Base-by-base conservation (phyloP, 2,329 filamentous ascomycete species). In the Aspergillus novofumigatus region DNA sequence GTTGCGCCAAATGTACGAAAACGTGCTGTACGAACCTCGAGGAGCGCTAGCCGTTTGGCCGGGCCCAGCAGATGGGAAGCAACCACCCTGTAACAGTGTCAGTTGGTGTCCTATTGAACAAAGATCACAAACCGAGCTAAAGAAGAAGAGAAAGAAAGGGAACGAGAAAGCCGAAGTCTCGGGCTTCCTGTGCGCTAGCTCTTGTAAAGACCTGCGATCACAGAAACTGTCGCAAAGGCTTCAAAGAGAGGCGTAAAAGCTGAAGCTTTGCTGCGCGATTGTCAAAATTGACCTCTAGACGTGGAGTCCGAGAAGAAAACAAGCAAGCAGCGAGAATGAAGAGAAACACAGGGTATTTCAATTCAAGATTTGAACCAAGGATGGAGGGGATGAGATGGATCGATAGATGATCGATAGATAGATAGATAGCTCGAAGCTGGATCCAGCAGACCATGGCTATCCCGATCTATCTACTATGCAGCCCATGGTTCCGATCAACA, bases 1-100 rank as follows among this genome's bases (percentile, higher is more conserved):
- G 49, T 35, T 58, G 57, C 56, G 55, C 53, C 49, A 54, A 50
- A 44, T 49, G 29, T 48, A 48, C 52, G 54, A 50, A 53, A 52
- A 35, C 41, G 44, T 28, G 45, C 42, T 55, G 53, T 57, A 64
- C 65, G 35, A 61, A 91, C 89, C 88, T 92, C 87, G 87, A 87
- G 87, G 87, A 91, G 86, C 83, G 86, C 87, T 88, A 90, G 86
- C 87, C 86, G 86, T 85, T 82, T 83, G 85, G 88, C 63, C 61
- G 62, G 66, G 68, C 68, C 69, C 61, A 61, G 60, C 61, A 65
- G 68, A 69, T 67, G 67, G 67, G 60, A 62, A 63, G 50, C 59
- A 63, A 61, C 57, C 62, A 58, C 87, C 88, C 88, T 89, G 88
- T 86, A 81, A 78, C 76, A 72, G 72, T 76, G 71, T 74, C 72